A percentile compares a stretch with the other conserved stretches of the same genome.
phyloP scores from a whole-genome alignment of 306 rosid genomes.

The Rosa rugosa region DNA sequence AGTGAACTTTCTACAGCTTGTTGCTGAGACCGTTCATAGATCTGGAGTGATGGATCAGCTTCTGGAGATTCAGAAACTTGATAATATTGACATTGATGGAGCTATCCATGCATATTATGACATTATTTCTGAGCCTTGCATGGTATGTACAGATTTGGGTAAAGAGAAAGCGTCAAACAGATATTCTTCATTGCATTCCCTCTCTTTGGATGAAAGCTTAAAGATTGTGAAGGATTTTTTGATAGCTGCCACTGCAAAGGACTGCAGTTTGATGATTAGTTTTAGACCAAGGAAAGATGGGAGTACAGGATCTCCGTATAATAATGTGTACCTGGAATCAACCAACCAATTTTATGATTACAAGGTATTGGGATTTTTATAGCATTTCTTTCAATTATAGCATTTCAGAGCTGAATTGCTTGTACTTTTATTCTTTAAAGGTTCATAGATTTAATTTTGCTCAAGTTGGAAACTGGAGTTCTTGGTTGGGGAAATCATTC shows the following conservation, averaged over 20 bases:
- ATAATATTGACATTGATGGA: conserved; percentile 85
- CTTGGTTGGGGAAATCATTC: conserved; percentile 14
- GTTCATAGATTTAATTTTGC: neutral
- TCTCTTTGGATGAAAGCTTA: conserved; percentile 73
- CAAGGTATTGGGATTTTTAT: conserved; percentile 53
- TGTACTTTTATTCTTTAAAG: neutral
- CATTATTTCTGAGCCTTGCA: conserved; percentile 62
- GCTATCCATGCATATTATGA: conserved; percentile 89
- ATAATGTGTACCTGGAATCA: conserved; percentile 53
- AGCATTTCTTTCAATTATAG: neutral
- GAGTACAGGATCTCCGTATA: conserved; percentile 40
- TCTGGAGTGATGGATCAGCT: conserved; percentile 73
- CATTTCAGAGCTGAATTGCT: neutral
- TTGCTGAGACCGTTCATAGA: conserved; percentile 58
- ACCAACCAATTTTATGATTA: conserved; percentile 71
- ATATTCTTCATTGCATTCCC: conserved; percentile 67
- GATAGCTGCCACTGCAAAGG: conserved; percentile 85
- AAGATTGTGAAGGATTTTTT: conserved; percentile 72
- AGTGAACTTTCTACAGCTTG: conserved; percentile 59
- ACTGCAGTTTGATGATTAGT: conserved; percentile 89
- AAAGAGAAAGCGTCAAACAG: conserved; percentile 41
- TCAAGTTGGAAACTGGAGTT: neutral
- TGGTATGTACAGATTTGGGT: conserved; percentile 57
- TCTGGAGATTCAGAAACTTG: conserved; percentile 80
- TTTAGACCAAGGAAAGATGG: conserved; percentile 61